Evolutionary conservation across 768 basidiomycete genomes (phyloP), one percentile per base, ranked within the genome.

Genomic region (Leccinum subgranulosum): DNA sequence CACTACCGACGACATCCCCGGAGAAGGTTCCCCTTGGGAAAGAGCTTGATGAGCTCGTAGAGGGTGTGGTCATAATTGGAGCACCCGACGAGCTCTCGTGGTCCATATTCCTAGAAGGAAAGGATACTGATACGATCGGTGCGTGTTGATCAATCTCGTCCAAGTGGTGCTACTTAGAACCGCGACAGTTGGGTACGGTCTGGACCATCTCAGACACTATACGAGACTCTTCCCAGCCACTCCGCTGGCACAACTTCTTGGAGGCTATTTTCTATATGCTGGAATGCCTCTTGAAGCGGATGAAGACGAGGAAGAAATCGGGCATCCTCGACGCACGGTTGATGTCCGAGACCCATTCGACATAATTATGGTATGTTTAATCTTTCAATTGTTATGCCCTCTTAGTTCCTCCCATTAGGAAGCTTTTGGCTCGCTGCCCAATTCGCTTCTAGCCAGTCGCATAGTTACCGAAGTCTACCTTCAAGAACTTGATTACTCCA

Each of bases 51-150:
- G 82, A 84, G 17, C 74, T 97, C 31, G 80, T 91, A 2, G 76
- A 82, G 15, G 94, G 94, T 3, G 83, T 85, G 29, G 81, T 97
- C 3, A 73, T 96, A 6, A 76, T 99, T 19, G 77, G 79, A 15
- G 81, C 94, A 9, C 82, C 85, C 0, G 88, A 97, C 64, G 87
- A 92, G 65, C 69, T 87, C 25, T 93, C 90, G 1, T 99, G 97
- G 96, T 78, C 74, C 27, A 70, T 89, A 4, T 84, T 80, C 59
- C 76, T 98, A 46, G 92, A 98, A 66, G 81, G 84, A 59, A 82
- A 76, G 54, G 87, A 98, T 67, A 79, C 75, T 39, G 84, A 83
- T 27, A 77, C 78, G 6, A 76, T 91, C 8, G 81, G 93, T 92
- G 66, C 66, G 83, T 71, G 17, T 51, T 60, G n/a, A 58, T 60